These are phyloP conservation scores for Trichosporon coremiiforme DNA, from an alignment of 1,284 basidiomycete species.

Conservation along the genomic window DNA sequence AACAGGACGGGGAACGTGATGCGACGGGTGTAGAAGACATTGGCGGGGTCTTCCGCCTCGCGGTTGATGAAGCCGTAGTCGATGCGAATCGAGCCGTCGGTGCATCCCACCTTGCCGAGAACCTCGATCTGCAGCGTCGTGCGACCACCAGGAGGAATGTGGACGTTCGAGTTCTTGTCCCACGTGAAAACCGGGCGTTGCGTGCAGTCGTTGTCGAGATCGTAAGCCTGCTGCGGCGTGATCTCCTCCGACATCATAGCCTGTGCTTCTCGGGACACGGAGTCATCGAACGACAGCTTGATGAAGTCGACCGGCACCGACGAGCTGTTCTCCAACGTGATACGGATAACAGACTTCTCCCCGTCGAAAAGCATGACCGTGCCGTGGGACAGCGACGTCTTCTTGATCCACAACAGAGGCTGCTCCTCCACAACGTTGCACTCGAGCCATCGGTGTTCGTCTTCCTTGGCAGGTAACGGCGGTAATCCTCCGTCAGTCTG, in stretches of 20 bases:
- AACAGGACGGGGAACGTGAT: conserved; percentile 80
- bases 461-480: conserved; percentile 1
- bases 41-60: conserved; percentile 37
- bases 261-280: conserved; percentile 74
- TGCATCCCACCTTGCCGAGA: conserved; percentile 84
- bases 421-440: conserved; percentile 74
- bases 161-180: conserved; percentile 59
- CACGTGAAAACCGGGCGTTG: conserved; percentile 79
- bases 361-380: conserved; percentile 92
- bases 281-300: conserved; percentile 82
- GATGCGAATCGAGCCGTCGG: conserved; percentile 73
- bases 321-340: conserved; percentile 87
- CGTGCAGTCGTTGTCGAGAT: conserved; percentile 80
- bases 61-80: conserved; percentile 76
- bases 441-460: conserved; percentile 44
- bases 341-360: conserved; percentile 71
- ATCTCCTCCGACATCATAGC: conserved; percentile 72
- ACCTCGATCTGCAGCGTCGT: conserved; percentile 70
- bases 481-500: conserved; percentile 16
- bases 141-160: conserved; percentile 72
- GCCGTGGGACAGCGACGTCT: conserved; percentile 84
- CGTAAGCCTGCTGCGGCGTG: conserved; percentile 81
- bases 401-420: conserved; percentile 78
- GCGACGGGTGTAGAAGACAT: conserved; percentile 74
- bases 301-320: conserved; percentile 79